Evolutionary conservation across 495 filamentous ascomycete genomes (phyloP), one percentile per base, ranked within the genome.

Genomic region (Schizothecium vesticola): DNA sequence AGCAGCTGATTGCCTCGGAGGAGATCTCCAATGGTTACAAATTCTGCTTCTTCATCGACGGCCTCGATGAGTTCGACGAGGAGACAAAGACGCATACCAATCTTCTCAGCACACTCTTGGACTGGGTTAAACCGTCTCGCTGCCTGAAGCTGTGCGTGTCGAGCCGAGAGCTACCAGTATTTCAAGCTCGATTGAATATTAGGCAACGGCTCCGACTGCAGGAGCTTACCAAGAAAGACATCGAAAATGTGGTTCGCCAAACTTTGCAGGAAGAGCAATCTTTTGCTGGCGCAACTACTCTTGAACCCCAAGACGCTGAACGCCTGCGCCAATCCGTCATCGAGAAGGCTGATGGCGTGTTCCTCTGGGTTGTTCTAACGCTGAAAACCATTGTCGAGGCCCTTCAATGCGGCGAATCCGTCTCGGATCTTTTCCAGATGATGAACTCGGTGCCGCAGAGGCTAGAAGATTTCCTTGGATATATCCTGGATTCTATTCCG

Each of bases 11-110:
- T n/a, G n/a, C n/a, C n/a, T n/a, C n/a, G n/a, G n/a, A n/a, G n/a
- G n/a, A n/a, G n/a, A n/a, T n/a, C n/a, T n/a, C n/a, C n/a, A n/a
- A n/a, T n/a, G n/a, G n/a, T n/a, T n/a, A 63, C 31, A 33, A 63
- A 22, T 67, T 85, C 51, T 84, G 80, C 60, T 75, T 84, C 28
- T 84, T 85, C 43, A 80, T 86, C 72, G n/a, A n/a, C n/a, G n/a
- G n/a, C n/a, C n/a, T n/a, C n/a, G n/a, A n/a, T n/a, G n/a, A n/a
- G n/a, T n/a, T 85, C 0, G 81, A 84, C 60, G 82, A 86, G 57
- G 80, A 74, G 55, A 61, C 74, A 3, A 77, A 76, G 1, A 70
- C 62, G 7, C 70, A 69, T 23, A 26, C 66, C 9, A 26, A 24
- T 11, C 16, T 57, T 36, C 2, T 65, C 7, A 57, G 36, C 66